Conservation (phyloP, 2,329 filamentous ascomycete species). For the Pseudocercospora eumusae region DNA sequence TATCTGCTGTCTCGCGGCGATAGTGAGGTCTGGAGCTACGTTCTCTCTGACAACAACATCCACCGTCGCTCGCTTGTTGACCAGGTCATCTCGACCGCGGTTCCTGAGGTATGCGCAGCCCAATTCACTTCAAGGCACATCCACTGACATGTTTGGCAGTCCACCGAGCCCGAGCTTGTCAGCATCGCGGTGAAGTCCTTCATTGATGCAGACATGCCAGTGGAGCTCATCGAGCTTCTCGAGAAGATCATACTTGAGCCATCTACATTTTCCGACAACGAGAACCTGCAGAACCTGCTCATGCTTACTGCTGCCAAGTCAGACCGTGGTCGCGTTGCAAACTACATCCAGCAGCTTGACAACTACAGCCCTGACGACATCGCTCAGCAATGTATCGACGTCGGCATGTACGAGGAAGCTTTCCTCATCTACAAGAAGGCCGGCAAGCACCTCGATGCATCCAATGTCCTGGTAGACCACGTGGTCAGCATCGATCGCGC, state of each 20-base stretch:
- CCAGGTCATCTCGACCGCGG: conserved; percentile 92
- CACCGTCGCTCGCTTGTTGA: conserved; percentile 92
- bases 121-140: no score
- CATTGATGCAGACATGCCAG: conserved; percentile 84
- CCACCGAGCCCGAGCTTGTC: conserved; percentile 89
- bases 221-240: conserved; percentile 92
- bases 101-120: no score
- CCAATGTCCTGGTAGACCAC: conserved; percentile 90
- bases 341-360: conserved; percentile 90
- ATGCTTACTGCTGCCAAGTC: conserved; percentile 97
- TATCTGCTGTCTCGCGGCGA: conserved; percentile 92
- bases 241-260: conserved; percentile 99
- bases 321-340: conserved; percentile 91
- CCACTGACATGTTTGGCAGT: no score
- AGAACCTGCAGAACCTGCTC: conserved; percentile 91
- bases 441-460: conserved; percentile 80
- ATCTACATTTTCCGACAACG: conserved; percentile 97
- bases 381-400: conserved; percentile 86
- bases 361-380: conserved; percentile 92
- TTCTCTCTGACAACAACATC: conserved; percentile 92
- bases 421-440: conserved; percentile 99
- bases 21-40: conserved; percentile 88
- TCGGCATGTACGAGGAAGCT: conserved; percentile 92
- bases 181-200: conserved; percentile 92
- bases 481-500: conserved; percentile 97